phyloP scores from a whole-genome alignment of 2,329 filamentous ascomycete genomes.

The Hawksworthiomyces lignivorus region DNA sequence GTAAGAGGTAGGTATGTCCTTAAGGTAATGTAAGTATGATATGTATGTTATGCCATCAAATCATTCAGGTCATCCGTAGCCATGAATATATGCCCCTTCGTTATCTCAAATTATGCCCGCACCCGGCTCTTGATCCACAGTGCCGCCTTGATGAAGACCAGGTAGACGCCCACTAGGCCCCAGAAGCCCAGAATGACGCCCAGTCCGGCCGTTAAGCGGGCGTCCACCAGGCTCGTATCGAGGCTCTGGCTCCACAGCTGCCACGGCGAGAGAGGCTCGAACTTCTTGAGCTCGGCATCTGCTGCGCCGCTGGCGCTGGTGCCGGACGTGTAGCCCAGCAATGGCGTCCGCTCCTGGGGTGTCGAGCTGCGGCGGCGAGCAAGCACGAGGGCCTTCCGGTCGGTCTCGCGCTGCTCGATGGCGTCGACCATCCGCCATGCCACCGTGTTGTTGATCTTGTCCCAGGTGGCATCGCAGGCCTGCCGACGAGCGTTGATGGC shows the following conservation, averaged over 20 bases:
- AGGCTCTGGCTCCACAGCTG: slow-evolving; percentile 33
- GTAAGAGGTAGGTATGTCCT: background rate
- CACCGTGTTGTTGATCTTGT: slow-evolving; percentile 63
- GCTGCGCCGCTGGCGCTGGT: background rate
- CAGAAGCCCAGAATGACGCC: slow-evolving; percentile 41
- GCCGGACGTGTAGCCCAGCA: slow-evolving; percentile 8
- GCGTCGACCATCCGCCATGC: slow-evolving; percentile 54
- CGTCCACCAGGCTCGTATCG: slow-evolving; percentile 34
- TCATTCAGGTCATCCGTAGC: too few relatives aligned
- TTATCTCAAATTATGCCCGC: too few relatives aligned
- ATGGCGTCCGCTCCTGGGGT: slow-evolving; percentile 5
- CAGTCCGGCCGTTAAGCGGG: slow-evolving; percentile 36
- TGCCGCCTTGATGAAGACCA: slow-evolving; percentile 37
- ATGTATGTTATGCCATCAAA: too few relatives aligned
- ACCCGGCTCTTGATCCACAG: slow-evolving; percentile 17
- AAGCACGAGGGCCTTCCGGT: background rate
- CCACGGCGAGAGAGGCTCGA: slow-evolving; percentile 28
- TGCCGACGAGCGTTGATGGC: slow-evolving; percentile 40
- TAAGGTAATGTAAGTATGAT: too few relatives aligned
- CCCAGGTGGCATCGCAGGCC: slow-evolving; percentile 60
- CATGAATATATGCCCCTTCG: too few relatives aligned
- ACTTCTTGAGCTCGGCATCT: slow-evolving; percentile 1
- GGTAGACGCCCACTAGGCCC: slow-evolving; percentile 40
- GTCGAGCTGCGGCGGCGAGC: background rate
- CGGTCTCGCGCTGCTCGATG: slow-evolving; percentile 36